Base-by-base conservation (phyloP, 495 filamentous ascomycete genomes). In the Jackrogersella multiformis region DNA sequence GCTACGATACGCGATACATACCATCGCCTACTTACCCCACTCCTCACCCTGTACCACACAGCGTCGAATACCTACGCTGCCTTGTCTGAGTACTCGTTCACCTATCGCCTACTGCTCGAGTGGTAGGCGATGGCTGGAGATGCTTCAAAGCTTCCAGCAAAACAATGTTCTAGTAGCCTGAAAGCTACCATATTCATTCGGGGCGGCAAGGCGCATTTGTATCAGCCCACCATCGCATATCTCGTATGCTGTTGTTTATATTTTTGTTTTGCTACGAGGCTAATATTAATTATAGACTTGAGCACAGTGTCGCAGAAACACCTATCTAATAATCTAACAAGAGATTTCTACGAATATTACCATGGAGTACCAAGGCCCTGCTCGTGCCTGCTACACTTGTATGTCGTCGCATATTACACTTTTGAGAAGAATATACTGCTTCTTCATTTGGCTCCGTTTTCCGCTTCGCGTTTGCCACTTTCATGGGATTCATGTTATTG, bases 341-440 rank as follows among this genome's bases (percentile, higher is more conserved):
- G 10, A 36, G n/a, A 1, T 36, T 15, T 18, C 23, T 1, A 36
- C 49, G 26, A 42, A 61, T 52, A 35, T 53, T 59, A 75, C 59
- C 16, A 81, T 83, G 80, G 80, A 82, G 62, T 80, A 61, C 74
- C 69, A 70, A 34, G 61, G 59, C 41, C 68, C 73, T 45, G 61
- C 72, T 18, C 76, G 80, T 54, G 67, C 77, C 66, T 83, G 81
- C 78, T 83, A 80, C 73, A 82, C 79, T 58, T 83, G 81, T 83
- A 69, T 80, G 81, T 83, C 18, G 10, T 38, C 3, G 30, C 49
- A 5, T 32, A 28, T 32, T 34, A 5, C 9, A 10, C 32, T 13
- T 32, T 16, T 5, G 1, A 36, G 35, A 5, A 23, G 15, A 23
- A 34, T n/a, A 23, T n/a, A 12, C 16, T 7, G 16, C 58, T 44